A percentile compares a stretch with the other conserved stretches of the same genome.
Conservation (phyloP, 805 yeast species). For the Saturnispora silvae region DNA sequence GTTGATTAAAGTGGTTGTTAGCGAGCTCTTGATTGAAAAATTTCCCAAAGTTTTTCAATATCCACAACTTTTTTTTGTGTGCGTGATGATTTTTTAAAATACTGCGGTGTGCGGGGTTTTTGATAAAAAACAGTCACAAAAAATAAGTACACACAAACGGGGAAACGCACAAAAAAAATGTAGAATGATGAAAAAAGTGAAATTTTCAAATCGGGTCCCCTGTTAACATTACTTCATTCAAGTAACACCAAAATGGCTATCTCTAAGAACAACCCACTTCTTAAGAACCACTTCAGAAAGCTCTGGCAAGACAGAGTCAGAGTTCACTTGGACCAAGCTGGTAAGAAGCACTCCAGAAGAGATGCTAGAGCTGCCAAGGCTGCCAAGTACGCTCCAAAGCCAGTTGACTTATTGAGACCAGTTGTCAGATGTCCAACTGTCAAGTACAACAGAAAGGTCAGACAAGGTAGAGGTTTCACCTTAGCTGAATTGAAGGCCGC, state of each 20-base stretch:
- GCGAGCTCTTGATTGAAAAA: no score
- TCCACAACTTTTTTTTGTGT: background rate
- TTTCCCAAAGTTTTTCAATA: no score
- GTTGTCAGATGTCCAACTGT: conserved; percentile 97
- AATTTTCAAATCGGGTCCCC: background rate
- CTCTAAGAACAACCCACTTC: conserved; percentile 96
- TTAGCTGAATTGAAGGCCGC: conserved; percentile 97
- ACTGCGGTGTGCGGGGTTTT: no score
- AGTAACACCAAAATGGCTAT: conserved; percentile 50
- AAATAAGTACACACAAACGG: no score
- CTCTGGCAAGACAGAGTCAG: conserved; percentile 99
- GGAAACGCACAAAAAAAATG: background rate
- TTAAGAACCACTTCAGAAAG: conserved; percentile 99
- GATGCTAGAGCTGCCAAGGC: conserved; percentile 88
- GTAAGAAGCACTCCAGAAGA: conserved; percentile 97
- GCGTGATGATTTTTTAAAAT: no score
- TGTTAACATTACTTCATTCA: background rate
- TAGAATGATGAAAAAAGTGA: background rate
- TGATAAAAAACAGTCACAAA: no score
- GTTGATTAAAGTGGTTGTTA: no score
- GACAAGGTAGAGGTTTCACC: conserved; percentile 99
- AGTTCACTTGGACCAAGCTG: conserved; percentile 99
- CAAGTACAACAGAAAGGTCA: conserved; percentile 98
- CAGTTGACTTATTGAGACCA: conserved; percentile 93
- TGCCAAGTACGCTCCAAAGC: conserved; percentile 94